Evolutionary conservation across 1,284 basidiomycete genomes (phyloP).

Genomic region (Fomitopsis pinicola): DNA sequence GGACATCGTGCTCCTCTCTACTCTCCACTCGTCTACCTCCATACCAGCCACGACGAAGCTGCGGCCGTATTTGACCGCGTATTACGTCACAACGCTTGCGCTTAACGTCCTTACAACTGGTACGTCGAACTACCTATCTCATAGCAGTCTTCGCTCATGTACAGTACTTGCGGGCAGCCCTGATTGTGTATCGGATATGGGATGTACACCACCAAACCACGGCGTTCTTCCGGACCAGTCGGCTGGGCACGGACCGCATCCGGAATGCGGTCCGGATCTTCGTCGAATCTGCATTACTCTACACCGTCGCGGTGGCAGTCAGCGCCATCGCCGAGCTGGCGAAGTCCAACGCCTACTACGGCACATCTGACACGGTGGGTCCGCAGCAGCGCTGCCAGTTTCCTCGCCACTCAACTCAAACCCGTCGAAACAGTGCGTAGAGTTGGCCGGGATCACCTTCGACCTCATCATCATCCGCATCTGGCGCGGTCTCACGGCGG

Average conservation of each 20-base stretch:
- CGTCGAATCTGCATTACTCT: conserved; percentile 36
- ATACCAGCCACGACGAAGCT: not conserved
- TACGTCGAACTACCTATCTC: not conserved
- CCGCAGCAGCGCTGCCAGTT: not conserved
- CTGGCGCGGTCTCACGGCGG: not conserved
- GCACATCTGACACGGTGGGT: conserved; percentile 8
- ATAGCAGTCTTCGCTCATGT: too few species aligned
- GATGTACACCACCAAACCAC: conserved; percentile 9
- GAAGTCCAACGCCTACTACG: conserved; percentile 30
- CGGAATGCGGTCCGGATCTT: conserved; percentile 23
- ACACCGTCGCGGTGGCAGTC: conserved; percentile 31
- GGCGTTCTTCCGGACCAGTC: not conserved
- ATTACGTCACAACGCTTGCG: not conserved
- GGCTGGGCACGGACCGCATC: not conserved
- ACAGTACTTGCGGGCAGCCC: not conserved
- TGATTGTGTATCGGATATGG: conserved; percentile 35
- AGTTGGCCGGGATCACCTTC: not conserved
- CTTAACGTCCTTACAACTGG: not conserved
- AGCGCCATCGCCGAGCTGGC: conserved; percentile 32
- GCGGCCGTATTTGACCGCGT: not conserved
- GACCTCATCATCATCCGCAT: conserved; percentile 1
- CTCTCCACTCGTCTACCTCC: not conserved
- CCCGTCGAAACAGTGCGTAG: not conserved
- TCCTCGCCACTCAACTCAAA: not conserved
- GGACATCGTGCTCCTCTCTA: not conserved